phyloP scores from a whole-genome alignment of 306 rosid genomes.

The Cicer bijugum region DNA sequence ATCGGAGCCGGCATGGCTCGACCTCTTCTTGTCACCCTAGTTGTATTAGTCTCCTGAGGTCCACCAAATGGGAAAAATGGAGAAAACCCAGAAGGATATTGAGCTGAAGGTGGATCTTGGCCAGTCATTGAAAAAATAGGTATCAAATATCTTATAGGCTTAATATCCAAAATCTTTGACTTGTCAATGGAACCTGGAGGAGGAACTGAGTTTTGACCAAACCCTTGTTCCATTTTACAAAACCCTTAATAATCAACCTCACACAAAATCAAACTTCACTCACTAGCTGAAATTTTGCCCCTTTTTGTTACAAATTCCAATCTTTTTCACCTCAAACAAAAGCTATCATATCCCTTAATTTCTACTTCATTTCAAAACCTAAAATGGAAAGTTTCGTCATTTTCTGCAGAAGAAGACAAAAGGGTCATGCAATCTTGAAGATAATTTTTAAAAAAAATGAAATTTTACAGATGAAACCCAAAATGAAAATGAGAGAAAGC shows the following conservation, averaged over 20 bases:
- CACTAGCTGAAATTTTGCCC: neutral
- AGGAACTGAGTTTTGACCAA: conserved; percentile 52
- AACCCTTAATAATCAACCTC: conserved; percentile 40
- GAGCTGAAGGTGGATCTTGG: conserved; percentile 46
- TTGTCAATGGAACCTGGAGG: conserved; percentile 57
- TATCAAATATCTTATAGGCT: conserved; percentile 62
- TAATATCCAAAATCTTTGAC: conserved; percentile 63
- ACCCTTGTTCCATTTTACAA: conserved; percentile 58
- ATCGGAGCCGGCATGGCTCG: conserved; percentile 45
- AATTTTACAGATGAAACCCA: neutral
- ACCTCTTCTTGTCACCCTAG: conserved; percentile 25
- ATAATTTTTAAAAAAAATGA: neutral
- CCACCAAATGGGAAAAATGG: conserved; percentile 65
- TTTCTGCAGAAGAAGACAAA: conserved; percentile 39
- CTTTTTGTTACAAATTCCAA: neutral
- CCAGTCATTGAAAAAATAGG: conserved; percentile 55
- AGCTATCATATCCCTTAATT: conserved; percentile 7
- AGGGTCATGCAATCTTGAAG: conserved; percentile 37
- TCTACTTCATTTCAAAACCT: conserved; percentile 40
- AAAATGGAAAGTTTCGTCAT: conserved; percentile 25
- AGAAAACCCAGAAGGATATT: conserved; percentile 56
- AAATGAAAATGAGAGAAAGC: conserved; percentile 42
- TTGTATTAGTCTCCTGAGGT: conserved; percentile 43
- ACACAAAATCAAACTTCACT: conserved; percentile 22
- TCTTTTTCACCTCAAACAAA: conserved; percentile 15